Evolutionary conservation across 2,329 filamentous ascomycete species (phyloP).

Genomic region (Fusarium nelsonii): DNA sequence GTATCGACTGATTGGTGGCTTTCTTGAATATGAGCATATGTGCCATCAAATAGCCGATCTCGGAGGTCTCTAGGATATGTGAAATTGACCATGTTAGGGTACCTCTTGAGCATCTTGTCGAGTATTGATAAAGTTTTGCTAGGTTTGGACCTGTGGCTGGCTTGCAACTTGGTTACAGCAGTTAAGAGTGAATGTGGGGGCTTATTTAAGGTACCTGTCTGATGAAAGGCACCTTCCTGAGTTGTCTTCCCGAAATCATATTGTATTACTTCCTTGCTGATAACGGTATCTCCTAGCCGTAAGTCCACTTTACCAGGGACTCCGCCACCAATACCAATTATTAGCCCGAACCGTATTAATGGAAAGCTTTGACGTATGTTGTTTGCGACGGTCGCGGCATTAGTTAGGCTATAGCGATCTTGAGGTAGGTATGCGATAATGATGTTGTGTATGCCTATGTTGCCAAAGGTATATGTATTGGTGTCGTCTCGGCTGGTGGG

Average conservation of each 20-base stretch:
- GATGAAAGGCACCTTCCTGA: slow-evolving; percentile 31
- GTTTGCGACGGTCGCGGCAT: slow-evolving; percentile 46
- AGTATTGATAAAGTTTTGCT: neutral
- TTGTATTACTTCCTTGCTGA: slow-evolving; percentile 47
- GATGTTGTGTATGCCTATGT: slow-evolving; percentile 53
- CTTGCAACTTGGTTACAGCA: neutral
- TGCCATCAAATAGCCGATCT: neutral
- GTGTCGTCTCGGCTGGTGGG: slow-evolving; percentile 40
- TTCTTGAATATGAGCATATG: neutral
- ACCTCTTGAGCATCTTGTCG: neutral
- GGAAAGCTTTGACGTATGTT: slow-evolving; percentile 50
- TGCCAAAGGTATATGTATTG: slow-evolving; percentile 51
- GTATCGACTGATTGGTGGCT: too few species aligned
- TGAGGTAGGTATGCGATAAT: slow-evolving; percentile 50
- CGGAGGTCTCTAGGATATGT: neutral
- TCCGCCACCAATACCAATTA: slow-evolving; percentile 55
- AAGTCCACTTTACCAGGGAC: slow-evolving; percentile 54
- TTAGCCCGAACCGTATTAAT: slow-evolving; percentile 48
- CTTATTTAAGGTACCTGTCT: slow-evolving; percentile 34
- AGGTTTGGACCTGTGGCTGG: rapidly evolving
- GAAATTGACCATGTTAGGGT: neutral
- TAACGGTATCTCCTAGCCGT: slow-evolving; percentile 48
- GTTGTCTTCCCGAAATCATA: slow-evolving; percentile 47
- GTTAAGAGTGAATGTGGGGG: slow-evolving; percentile 11
- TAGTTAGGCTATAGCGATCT: slow-evolving; percentile 45